These are phyloP conservation scores for Exophiala phaeomuriformis DNA, from an alignment of 2,329 filamentous ascomycete species.

Conservation along the genomic window DNA sequence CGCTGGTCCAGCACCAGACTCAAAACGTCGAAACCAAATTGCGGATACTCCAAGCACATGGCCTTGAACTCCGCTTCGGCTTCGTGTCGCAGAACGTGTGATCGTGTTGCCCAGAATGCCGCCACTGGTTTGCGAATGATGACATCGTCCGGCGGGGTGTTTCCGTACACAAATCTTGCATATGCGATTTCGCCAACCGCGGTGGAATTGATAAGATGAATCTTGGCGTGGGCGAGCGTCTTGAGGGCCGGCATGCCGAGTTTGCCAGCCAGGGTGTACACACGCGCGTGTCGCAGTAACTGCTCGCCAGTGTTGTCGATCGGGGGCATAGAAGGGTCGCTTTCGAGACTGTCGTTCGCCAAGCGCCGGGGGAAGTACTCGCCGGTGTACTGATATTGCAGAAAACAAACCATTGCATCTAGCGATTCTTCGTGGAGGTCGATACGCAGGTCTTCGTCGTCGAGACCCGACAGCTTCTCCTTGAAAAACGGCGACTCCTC, in stretches of 20 bases:
- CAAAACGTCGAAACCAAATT: slow-evolving; percentile 89
- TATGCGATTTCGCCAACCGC: slow-evolving; percentile 87
- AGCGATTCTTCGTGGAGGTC: slow-evolving; percentile 60
- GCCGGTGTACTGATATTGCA: slow-evolving; percentile 76
- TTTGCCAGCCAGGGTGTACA: slow-evolving; percentile 82
- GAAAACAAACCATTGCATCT: slow-evolving; percentile 68
- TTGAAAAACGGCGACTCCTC: slow-evolving; percentile 65
- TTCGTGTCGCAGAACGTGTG: slow-evolving; percentile 74
- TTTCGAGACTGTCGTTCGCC: slow-evolving; percentile 60
- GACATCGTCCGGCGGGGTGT: slow-evolving; percentile 61
- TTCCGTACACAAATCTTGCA: slow-evolving; percentile 80
- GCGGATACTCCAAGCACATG: slow-evolving; percentile 80
- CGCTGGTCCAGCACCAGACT: slow-evolving; percentile 47
- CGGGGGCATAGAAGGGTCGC: slow-evolving; percentile 56
- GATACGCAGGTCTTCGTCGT: slow-evolving; percentile 38
- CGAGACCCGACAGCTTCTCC: slow-evolving; percentile 5
- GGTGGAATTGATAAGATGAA: slow-evolving; percentile 81
- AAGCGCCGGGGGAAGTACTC: slow-evolving; percentile 70
- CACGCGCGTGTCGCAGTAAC: slow-evolving; percentile 77
- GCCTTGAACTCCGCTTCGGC: slow-evolving; percentile 77
- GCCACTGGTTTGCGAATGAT: slow-evolving; percentile 75
- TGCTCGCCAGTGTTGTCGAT: slow-evolving; percentile 74
- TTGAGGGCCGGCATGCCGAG: slow-evolving; percentile 63
- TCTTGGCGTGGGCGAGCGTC: slow-evolving; percentile 75
- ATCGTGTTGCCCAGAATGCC: slow-evolving; percentile 80